Evolutionary conservation across 1,139 yeast genomes (phyloP).

Genomic region (Sugiyamaella neomexicana): DNA sequence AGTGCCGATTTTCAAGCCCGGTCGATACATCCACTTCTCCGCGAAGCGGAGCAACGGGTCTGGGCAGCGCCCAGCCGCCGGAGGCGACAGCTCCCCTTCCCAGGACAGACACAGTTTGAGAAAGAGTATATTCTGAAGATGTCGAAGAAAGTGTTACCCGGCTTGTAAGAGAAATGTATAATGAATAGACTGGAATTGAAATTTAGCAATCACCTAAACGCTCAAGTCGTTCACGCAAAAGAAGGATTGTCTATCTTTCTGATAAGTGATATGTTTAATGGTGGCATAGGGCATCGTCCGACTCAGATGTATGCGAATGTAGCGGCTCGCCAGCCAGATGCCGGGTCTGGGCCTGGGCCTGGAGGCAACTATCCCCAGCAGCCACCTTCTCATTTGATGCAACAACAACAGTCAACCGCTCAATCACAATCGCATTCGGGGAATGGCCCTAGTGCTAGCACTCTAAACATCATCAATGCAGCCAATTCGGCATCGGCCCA

Average conservation of each 20-base stretch:
- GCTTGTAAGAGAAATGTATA: neutral
- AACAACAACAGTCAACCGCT: slow-evolving; percentile 9
- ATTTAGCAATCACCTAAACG: too few relatives aligned
- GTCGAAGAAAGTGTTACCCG: neutral
- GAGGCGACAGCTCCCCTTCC: too few relatives aligned
- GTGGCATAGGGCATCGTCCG: neutral
- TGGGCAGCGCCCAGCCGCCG: neutral
- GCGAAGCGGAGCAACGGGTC: neutral
- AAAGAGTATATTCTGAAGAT: too few relatives aligned
- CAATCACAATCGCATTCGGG: slow-evolving; percentile 3
- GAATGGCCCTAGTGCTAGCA: neutral
- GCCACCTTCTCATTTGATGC: slow-evolving; percentile 1
- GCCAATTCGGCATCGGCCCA: slow-evolving; percentile 2
- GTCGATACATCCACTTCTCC: too few relatives aligned
- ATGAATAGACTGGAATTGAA: too few relatives aligned
- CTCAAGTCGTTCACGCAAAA: neutral
- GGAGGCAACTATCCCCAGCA: neutral
- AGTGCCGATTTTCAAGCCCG: too few relatives aligned
- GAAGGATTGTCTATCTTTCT: neutral
- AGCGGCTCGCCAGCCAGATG: slow-evolving; percentile 5
- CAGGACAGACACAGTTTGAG: too few relatives aligned
- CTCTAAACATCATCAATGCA: slow-evolving; percentile 10
- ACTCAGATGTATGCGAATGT: slow-evolving; percentile 3
- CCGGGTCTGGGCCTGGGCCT: neutral
- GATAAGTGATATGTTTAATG: neutral